Percentiles rank a stretch among this genome's conserved stretches.
Conservation (phyloP, 164 flowering plant genomes). For the Pachysandra terminalis region DNA sequence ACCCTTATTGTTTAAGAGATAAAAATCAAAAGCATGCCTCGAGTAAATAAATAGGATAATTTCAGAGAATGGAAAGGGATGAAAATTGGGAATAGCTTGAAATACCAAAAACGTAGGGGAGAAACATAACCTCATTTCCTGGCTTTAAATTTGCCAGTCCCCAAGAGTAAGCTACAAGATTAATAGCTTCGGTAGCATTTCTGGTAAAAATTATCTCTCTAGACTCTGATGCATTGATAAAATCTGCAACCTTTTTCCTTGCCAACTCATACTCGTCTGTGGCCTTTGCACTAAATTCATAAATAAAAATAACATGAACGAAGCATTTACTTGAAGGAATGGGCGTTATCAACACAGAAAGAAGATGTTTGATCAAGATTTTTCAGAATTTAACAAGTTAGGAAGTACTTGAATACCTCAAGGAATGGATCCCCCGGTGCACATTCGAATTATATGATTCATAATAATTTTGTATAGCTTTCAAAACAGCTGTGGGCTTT, state of each 20-base stretch:
- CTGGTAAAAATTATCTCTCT: constrained; percentile 83
- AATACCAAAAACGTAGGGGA: not conserved
- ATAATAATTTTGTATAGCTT: constrained; percentile 67
- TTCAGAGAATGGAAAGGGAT: too few relatives aligned
- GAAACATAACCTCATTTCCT: constrained; percentile 68
- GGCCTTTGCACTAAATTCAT: constrained; percentile 71
- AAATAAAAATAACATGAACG: not conserved
- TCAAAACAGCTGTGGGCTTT: constrained; percentile 73
- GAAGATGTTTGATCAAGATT: too few relatives aligned
- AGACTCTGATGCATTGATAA: constrained; percentile 73
- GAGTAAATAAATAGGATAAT: too few relatives aligned
- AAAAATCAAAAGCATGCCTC: too few relatives aligned
- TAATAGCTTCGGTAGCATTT: constrained; percentile 98
- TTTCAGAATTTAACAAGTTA: too few relatives aligned
- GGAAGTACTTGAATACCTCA: constrained; percentile 47
- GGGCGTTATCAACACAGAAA: too few relatives aligned
- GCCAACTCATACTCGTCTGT: constrained; percentile 91
- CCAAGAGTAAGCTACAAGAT: constrained; percentile 92
- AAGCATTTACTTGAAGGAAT: too few relatives aligned
- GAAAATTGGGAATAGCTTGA: not conserved
- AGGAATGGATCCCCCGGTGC: constrained; percentile 84
- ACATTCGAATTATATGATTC: constrained; percentile 81
- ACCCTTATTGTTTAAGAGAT: too few relatives aligned
- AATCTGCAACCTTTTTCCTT: constrained; percentile 78
- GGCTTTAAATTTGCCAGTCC: constrained; percentile 69